These are phyloP conservation scores for Hyparrhenia diplandra DNA, from an alignment of 176 grass and related monocot genomes.

Conservation along the genomic window DNA sequence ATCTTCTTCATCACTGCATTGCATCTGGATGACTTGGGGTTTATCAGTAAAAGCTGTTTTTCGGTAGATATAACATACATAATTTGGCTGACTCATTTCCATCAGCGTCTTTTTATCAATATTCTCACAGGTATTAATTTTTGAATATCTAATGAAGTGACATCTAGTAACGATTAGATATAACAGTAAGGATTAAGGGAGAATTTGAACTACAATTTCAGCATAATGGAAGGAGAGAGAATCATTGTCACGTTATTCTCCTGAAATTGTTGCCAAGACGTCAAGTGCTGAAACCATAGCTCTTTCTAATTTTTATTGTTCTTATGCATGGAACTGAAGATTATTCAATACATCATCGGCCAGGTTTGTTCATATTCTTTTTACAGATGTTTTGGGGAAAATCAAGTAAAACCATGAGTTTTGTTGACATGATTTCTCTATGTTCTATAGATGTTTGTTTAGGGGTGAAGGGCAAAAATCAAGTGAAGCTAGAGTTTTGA, in stretches of 20 bases:
- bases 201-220: constrained; percentile 43
- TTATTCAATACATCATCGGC: constrained; percentile 92
- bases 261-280: constrained; percentile 69
- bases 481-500: not conserved
- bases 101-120: constrained; percentile 73
- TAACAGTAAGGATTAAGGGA: not conserved
- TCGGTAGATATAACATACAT: constrained; percentile 65
- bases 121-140: constrained; percentile 80
- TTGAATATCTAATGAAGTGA: not conserved
- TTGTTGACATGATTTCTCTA: not conserved
- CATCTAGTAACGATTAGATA: not conserved
- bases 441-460: constrained; percentile 2
- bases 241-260: constrained; percentile 69
- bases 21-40: not conserved
- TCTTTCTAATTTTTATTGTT: constrained; percentile 68
- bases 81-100: constrained; percentile 90
- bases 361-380: constrained; percentile 57
- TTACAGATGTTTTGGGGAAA: not conserved
- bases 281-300: constrained; percentile 57
- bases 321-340: constrained; percentile 92
- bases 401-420: not conserved
- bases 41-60: constrained; percentile 7
- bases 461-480: not conserved
- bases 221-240: constrained; percentile 99
- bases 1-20: constrained; percentile 2